Percentiles rank a stretch among this genome's conserved stretches.
Conservation (phyloP, 169 alveolate genomes). For the Plasmodium ovale region DNA sequence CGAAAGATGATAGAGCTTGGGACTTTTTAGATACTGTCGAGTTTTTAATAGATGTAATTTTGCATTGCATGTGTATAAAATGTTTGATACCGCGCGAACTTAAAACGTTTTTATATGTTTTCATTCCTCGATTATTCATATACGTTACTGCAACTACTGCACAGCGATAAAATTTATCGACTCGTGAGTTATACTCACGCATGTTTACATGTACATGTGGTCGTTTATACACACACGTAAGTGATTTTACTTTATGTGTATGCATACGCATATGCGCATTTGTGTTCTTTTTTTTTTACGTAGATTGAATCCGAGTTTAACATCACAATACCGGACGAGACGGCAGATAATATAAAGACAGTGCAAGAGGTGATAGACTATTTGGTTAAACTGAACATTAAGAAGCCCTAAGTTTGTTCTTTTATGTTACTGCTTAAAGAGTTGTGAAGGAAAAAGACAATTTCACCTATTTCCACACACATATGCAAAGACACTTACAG, state of each 20-base stretch:
- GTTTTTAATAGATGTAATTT: conserved; percentile 72
- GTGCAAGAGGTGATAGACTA: conserved; percentile 72
- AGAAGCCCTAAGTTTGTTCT: conserved; percentile 20
- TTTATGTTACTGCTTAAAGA: background rate
- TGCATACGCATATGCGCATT: conserved; percentile 12
- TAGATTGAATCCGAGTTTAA: conserved; percentile 75
- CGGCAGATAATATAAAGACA: conserved; percentile 74
- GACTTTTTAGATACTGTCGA: conserved; percentile 74
- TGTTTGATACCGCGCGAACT: background rate
- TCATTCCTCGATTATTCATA: no score
- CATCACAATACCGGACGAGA: conserved; percentile 75
- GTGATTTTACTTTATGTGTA: no score
- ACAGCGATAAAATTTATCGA: no score
- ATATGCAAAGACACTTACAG: no score
- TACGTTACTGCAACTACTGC: no score
- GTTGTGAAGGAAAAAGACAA: no score
- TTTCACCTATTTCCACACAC: no score
- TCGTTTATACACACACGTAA: background rate
- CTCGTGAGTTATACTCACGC: background rate
- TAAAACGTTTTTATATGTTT: no score
- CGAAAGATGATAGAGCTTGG: conserved; percentile 75
- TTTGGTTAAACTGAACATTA: conserved; percentile 58
- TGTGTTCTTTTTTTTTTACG: conserved; percentile 3
- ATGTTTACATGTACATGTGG: background rate
- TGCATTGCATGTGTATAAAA: background rate